Conservation (phyloP, 495 filamentous ascomycete genomes). For the Bombardia bombarda region DNA sequence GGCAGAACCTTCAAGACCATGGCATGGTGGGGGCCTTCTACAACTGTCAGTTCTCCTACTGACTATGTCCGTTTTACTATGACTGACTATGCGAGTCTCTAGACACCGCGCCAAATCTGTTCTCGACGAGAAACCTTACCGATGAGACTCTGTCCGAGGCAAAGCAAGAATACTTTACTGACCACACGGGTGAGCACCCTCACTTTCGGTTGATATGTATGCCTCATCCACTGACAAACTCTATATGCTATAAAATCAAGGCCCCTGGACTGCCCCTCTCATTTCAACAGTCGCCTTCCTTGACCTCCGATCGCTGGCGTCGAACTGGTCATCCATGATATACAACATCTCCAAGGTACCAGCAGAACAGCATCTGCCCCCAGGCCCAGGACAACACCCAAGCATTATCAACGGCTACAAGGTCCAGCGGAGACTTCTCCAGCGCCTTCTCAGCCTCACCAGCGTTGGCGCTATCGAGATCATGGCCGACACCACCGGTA, state of each 20-base stretch:
- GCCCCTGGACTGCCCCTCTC: slow-evolving; percentile 13
- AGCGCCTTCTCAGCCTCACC: slow-evolving; percentile 9
- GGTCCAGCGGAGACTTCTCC: slow-evolving; percentile 24
- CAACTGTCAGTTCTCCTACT: slow-evolving; percentile 27
- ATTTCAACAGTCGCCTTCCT: slow-evolving; percentile 16
- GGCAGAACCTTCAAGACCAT: slow-evolving; percentile 57
- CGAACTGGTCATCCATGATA: slow-evolving; percentile 13
- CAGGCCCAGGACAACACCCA: slow-evolving; percentile 23
- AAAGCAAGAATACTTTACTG: slow-evolving; percentile 22
- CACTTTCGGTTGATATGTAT: neutral
- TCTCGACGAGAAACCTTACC: slow-evolving; percentile 25
- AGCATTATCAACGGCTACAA: slow-evolving; percentile 33
- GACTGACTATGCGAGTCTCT: slow-evolving; percentile 8
- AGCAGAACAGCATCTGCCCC: slow-evolving; percentile 13
- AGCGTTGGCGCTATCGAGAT: slow-evolving; percentile 20
- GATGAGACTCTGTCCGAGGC: slow-evolving; percentile 18
- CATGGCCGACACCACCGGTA: slow-evolving; percentile 26
- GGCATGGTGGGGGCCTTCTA: slow-evolving; percentile 45
- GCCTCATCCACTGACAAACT: neutral
- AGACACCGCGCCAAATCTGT: slow-evolving; percentile 27
- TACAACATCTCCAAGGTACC: slow-evolving; percentile 11
- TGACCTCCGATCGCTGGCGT: slow-evolving; percentile 8
- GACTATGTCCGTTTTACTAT: neutral
- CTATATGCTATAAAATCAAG: neutral
- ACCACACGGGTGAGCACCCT: slow-evolving; percentile 21